Evolutionary conservation across 1,139 yeast species (phyloP).

Genomic region (Geotrichum candidum): DNA sequence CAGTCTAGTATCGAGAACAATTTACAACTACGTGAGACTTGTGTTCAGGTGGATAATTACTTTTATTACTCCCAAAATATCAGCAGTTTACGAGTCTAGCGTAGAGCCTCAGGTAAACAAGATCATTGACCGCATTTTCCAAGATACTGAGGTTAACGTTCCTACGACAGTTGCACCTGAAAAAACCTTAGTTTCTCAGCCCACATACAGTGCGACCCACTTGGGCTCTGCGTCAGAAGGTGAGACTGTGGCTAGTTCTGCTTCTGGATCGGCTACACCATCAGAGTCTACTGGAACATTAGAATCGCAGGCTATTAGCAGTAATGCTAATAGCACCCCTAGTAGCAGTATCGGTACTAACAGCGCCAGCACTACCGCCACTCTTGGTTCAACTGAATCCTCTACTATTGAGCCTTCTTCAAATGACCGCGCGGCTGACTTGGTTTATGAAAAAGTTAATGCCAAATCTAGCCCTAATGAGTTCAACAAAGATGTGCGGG

Average conservation of each 20-base stretch:
- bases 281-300: not conserved
- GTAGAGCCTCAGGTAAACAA: constrained; percentile 31
- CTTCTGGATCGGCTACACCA: not conserved
- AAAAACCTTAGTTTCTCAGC: not conserved
- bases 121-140: constrained; percentile 25
- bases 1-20: not conserved
- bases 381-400: not conserved
- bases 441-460: not conserved
- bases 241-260: not conserved
- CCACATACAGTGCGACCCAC: not conserved
- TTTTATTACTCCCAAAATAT: constrained; percentile 22
- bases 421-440: not conserved
- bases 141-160: constrained; percentile 1
- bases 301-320: not conserved
- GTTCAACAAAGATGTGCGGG: constrained; percentile 5
- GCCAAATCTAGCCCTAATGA: constrained; percentile 6
- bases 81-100: constrained; percentile 23
- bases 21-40: constrained; percentile 6
- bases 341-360: not conserved
- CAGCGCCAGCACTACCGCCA: not conserved
- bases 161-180: not conserved
- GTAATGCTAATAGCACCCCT: not conserved
- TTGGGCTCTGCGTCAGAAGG: not conserved
- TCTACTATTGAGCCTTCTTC: constrained; percentile 1
- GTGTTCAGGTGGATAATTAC: constrained; percentile 20